Base-by-base conservation (phyloP, 2,329 filamentous ascomycete genomes). In the Dactylellina parvicollis region DNA sequence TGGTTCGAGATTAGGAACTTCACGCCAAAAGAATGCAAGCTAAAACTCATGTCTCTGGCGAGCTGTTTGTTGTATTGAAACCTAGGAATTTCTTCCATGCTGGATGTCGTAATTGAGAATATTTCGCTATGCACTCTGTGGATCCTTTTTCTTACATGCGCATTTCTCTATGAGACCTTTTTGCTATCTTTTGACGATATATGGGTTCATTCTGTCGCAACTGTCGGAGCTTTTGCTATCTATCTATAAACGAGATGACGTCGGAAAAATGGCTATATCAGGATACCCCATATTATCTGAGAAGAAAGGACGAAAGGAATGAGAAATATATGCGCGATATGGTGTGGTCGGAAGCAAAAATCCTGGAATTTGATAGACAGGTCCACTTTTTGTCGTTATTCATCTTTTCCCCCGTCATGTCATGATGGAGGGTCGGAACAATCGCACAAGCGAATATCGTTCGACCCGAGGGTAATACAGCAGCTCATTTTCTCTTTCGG, bases 161-260 rank as follows among this genome's bases (percentile, higher is more conserved):
- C 20, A 46, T 30, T 49, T 69, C 60, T 59, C 46, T 60, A 69
- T 69, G 64, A 69, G 64, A 69, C 30, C 50, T 56, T 47, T 60
- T 60, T 49, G 16, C 36, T 52, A 34, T 36, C 40, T 44, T 44
- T 44, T 20, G 14, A 34, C 18, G 42, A 36, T 28, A 50, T 28
- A 28, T 28, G n/a, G n/a, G n/a, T n/a, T 16, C 22, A 18, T 46
- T 46, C 22, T 60, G 47, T 38, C 4, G 34, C 30, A 5, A n/a
- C 12, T 38, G 4, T 38, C n/a, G n/a, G n/a, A n/a, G n/a, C 5
- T 38, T 38, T 38, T 7, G 22, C 36, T 32, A n/a, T 38, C 16
- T 34, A 0, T 24, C 46, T 3, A 20, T 20, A 44, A 9, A 4
- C 18, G 22, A 42, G 32, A 69, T 69, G 64, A 69, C 64, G 64